Base-by-base conservation (phyloP, 768 basidiomycete species). In the Pulveroboletus ravenelii region DNA sequence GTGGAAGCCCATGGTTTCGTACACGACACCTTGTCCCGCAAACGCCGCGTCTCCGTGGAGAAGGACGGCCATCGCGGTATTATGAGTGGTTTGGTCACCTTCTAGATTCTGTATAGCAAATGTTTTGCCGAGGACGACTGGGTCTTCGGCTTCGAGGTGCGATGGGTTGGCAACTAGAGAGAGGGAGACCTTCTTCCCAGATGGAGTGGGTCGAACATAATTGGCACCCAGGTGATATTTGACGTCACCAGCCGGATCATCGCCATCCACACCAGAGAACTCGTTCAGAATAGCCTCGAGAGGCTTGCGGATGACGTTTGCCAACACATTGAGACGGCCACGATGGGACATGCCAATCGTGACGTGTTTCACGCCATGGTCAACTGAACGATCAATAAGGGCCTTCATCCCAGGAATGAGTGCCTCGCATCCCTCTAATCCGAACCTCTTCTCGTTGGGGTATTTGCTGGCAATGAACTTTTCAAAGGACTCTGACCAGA, bases 341-440 rank as follows among this genome's bases (percentile, higher is more conserved):
- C 96, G 93, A 75, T 99, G 96, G 20, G 96, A 93, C 96, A 99
- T 99, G 61, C 96, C 96, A 43, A 98, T 92, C 46, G 93, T 95
- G 69, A 98, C 86, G 63, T 92, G 82, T 72, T 95, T 95, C 61
- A 96, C 86, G 45, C 96, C 96, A 56, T 88, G 78, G 59, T 99
- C 96, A 58, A 99, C 96, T 17, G 94, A 96, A 55, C 93, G 87
- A 69, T 99, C 96, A 55, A 99, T 96, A 65, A 99, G 84, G 1
- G 95, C 96, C 74, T 99, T 99, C 96, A 99, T 99, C 47, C 96
- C 96, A 27, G 96, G 96, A 61, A 98, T 88, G 59, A 99, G 85
- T 27, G 92, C 81, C 72, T 99, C 96, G 70, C 93, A 96, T 48
- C 96, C 96, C 71, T 99, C 96, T 38, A 99, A 81, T 70, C 96